Percentiles rank a stretch among this genome's conserved stretches.
phyloP scores from a whole-genome alignment of 768 basidiomycete genomes.

The Suillus variegatus region DNA sequence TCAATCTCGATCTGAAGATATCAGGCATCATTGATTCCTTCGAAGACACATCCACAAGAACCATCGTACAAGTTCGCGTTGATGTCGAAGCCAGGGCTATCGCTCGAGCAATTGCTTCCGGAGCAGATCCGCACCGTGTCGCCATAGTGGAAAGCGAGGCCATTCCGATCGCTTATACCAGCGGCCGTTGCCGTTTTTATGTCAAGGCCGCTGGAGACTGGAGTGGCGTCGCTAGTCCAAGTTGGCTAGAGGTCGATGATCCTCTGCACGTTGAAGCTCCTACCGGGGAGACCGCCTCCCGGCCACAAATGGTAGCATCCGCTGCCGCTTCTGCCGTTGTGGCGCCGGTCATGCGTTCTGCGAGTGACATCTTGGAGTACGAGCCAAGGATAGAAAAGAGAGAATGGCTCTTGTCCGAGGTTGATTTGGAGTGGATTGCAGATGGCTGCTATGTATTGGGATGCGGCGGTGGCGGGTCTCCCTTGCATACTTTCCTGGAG shows the following conservation, averaged over 20 bases:
- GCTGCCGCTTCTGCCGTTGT: conserved; percentile 13
- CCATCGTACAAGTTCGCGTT: conserved; percentile 32
- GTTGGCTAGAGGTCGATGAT: conserved; percentile 20
- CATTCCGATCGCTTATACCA: conserved; percentile 43
- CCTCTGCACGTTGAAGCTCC: not conserved
- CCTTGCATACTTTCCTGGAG: conserved; percentile 52
- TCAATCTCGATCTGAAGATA: conserved; percentile 28
- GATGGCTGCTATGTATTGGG: conserved; percentile 66
- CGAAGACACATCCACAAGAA: conserved; percentile 38
- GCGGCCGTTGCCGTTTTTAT: conserved; percentile 43
- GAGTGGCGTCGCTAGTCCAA: conserved; percentile 27
- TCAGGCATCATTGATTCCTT: conserved; percentile 49
- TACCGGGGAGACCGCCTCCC: conserved; percentile 8
- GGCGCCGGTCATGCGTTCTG: conserved; percentile 18
- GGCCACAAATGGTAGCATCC: conserved; percentile 2
- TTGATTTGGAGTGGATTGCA: conserved; percentile 58
- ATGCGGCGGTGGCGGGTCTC: conserved; percentile 63
- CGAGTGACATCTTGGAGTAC: conserved; percentile 36
- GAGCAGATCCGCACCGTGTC: conserved; percentile 44
- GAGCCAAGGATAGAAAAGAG: conserved; percentile 38
- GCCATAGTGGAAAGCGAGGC: conserved; percentile 57
- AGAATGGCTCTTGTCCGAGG: conserved; percentile 48
- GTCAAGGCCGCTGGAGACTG: conserved; percentile 63
- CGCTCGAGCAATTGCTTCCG: conserved; percentile 44
- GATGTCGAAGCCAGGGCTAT: conserved; percentile 41